Conservation (phyloP, 148 eudicot species). For the Silene latifolia region DNA sequence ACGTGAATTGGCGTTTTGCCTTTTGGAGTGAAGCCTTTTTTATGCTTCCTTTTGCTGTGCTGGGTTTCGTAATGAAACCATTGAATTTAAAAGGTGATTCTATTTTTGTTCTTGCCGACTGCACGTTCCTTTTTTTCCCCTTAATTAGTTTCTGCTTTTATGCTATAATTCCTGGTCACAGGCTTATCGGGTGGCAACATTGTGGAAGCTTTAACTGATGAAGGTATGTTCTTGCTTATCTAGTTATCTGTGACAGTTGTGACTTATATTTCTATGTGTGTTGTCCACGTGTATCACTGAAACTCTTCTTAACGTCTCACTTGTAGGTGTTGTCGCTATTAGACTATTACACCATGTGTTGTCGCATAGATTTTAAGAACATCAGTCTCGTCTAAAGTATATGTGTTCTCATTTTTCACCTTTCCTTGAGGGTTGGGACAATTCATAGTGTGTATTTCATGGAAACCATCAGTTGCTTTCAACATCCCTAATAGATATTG, state of each 20-base stretch:
- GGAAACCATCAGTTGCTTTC: neutral
- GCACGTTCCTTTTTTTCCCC: neutral
- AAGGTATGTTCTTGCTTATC: conserved; percentile 10
- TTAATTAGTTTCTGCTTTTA: conserved; percentile 7
- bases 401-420: too few relatives aligned
- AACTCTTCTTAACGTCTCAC: neutral
- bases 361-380: conserved; percentile 2
- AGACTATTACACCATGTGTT: neutral
- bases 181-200: conserved; percentile 17
- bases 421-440: too few relatives aligned
- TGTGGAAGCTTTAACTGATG: conserved; percentile 9
- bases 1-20: conserved; percentile 68
- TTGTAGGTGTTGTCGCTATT: conserved; percentile 11
- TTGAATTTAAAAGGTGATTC: conserved; percentile 69
- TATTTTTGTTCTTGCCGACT: conserved; percentile 6
- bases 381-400: neutral
- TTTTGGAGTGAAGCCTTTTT: conserved; percentile 65
- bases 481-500: neutral
- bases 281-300: neutral
- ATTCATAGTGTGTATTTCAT: neutral
- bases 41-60: conserved; percentile 82
- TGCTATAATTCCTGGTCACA: neutral
- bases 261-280: neutral
- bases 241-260: neutral
- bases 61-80: conserved; percentile 86